A percentile compares a stretch with the other conserved stretches of the same genome.
phyloP scores from a whole-genome alignment of 2,329 filamentous ascomycete species.

The Talaromyces funiculosus region DNA sequence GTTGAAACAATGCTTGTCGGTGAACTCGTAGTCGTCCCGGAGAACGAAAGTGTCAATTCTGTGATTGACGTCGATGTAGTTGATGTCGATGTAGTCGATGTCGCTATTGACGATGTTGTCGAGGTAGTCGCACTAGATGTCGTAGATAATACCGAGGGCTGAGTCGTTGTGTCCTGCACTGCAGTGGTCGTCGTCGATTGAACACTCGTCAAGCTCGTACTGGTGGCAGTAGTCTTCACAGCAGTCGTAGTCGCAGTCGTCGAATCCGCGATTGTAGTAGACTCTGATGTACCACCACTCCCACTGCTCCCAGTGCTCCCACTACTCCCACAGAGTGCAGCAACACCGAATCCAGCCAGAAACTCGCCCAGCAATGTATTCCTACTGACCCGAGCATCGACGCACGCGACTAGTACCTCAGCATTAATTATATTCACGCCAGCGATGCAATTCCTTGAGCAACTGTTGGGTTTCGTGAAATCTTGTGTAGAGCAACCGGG shows the following conservation, averaged over 20 bases:
- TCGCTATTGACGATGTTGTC: not conserved
- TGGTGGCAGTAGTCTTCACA: not conserved
- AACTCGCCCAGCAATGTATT: conserved; percentile 13
- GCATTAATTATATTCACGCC: conserved; percentile 11
- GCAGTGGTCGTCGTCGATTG: not conserved
- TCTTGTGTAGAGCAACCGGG: conserved; percentile 13
- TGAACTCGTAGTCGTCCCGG: not conserved
- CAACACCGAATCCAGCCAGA: conserved; percentile 10
- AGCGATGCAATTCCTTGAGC: conserved; percentile 9
- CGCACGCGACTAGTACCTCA: conserved; percentile 10
- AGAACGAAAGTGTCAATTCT: not conserved
- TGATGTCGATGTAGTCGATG: conserved; percentile 6
- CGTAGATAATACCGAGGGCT: not conserved
- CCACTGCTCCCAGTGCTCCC: not conserved
- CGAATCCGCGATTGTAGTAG: not conserved
- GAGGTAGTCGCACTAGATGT: not conserved
- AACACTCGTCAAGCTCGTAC: not conserved
- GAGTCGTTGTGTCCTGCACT: not conserved
- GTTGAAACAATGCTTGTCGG: not conserved
- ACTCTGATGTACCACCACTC: not conserved
- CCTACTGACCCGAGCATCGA: conserved; percentile 2
- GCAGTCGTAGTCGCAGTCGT: not conserved
- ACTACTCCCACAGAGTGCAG: conserved; percentile 9
- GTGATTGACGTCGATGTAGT: conserved; percentile 4
- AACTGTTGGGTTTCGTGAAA: conserved; percentile 3